Percentiles rank a stretch among this genome's conserved stretches.
These are phyloP conservation scores for Heterobasidion parviporum DNA, from an alignment of 1,284 basidiomycete genomes.

Conservation along the genomic window DNA sequence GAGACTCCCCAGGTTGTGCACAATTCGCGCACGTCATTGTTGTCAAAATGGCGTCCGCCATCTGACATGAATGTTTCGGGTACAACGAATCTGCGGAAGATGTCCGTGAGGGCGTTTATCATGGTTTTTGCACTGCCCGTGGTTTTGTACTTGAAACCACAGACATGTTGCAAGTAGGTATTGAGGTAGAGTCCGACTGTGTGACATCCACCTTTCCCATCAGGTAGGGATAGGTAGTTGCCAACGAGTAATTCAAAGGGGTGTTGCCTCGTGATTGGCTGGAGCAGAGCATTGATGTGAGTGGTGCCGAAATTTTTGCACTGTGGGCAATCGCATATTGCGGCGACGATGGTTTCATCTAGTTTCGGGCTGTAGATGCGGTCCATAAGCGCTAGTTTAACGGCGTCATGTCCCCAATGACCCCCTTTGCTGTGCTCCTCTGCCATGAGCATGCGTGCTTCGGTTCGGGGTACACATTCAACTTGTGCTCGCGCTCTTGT, in stretches of 20 bases:
- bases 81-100: slow-evolving; percentile 16
- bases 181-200: slow-evolving; percentile 21
- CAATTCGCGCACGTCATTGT: slow-evolving; percentile 19
- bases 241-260: slow-evolving; percentile 27
- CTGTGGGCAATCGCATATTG: slow-evolving; percentile 19
- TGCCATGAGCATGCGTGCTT: slow-evolving; percentile 10
- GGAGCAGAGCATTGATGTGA: slow-evolving; percentile 21
- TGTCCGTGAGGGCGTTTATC: slow-evolving; percentile 12
- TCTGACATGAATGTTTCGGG: slow-evolving; percentile 29
- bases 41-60: slow-evolving; percentile 28
- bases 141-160: slow-evolving; percentile 19
- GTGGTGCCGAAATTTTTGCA: slow-evolving; percentile 21
- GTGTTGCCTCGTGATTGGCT: slow-evolving; percentile 25
- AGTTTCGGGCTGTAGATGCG: slow-evolving; percentile 19
- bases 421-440: slow-evolving; percentile 13
- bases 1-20: slow-evolving; percentile 17
- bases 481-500: slow-evolving; percentile 4
- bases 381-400: slow-evolving; percentile 20
- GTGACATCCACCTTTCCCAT: slow-evolving; percentile 22
- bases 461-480: slow-evolving; percentile 15
- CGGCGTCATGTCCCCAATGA: slow-evolving; percentile 21
- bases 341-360: slow-evolving; percentile 19
- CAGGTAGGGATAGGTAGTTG: slow-evolving; percentile 25
- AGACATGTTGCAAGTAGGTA: slow-evolving; percentile 18
- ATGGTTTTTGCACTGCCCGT: slow-evolving; percentile 20